Base-by-base conservation (phyloP, 1,284 basidiomycete genomes). In the Irpex sp. region DNA sequence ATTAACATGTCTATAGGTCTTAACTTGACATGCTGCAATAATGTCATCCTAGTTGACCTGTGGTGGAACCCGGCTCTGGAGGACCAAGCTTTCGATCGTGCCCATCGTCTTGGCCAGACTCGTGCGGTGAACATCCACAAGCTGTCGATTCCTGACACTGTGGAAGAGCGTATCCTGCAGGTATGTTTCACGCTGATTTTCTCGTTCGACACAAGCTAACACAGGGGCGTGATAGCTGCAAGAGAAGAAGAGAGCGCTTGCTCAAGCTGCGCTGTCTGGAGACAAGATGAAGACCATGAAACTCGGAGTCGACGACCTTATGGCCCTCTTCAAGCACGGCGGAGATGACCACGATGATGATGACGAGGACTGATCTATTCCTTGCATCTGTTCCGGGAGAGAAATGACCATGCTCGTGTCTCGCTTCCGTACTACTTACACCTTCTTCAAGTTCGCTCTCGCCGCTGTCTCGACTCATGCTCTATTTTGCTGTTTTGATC, bases 1-100 rank as follows among this genome's bases (percentile, higher is more conserved):
- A 57, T 26, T 37, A 37, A 51, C 61, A 26, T 54, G 65, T 37
- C 64, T 46, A 19, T 67, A 86, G 95, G 95, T 58, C 82, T 99
- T 49, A 99, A 99, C 74, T 73, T 99, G 69, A 98, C 95, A 0
- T 90, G 88, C 59, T 98, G 97, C 78, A 97, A 95, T 75, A 93
- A 95, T 67, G 95, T 97, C 57, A 92, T 97, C 68, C 81, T 98
- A 4, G 86, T 93, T 65, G 96, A 98, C 73, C 76, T 97, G 59
- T 98, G 97, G 97, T 68, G 67, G 67, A 68, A 66, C 46, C 65
- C 65, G n/a, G 67, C 67, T 19, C 59, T 68, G 4, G 67, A 68
- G 50, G 65, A 64, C 55, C 67, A 68, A 53, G 95, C 95, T 0
- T 97, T 97, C 70, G 97, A 98, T 74, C 90, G 97, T 60, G 91